Percentiles rank a stretch among this genome's conserved stretches.
Evolutionary conservation across 1,139 yeast genomes (phyloP).

Genomic region (Taphrina flavorubra): DNA sequence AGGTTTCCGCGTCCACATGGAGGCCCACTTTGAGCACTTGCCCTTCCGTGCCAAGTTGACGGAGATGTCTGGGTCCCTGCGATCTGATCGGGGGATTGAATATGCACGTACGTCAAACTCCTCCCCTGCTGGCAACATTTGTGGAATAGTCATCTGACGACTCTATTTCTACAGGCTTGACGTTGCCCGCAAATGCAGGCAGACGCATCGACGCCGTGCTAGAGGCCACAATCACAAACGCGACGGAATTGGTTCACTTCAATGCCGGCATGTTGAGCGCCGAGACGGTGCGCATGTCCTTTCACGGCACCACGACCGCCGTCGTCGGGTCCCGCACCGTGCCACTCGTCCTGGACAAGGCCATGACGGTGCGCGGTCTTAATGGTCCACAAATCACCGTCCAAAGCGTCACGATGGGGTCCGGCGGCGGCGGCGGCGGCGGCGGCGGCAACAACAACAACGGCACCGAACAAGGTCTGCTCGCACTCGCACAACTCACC

Average conservation of each 20-base stretch:
- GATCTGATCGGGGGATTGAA: slow-evolving; percentile 7
- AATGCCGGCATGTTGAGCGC: not conserved
- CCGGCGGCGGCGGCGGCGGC: no score
- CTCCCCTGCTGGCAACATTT: no score
- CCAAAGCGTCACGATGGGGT: not conserved
- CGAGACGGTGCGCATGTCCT: not conserved
- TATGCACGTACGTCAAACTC: slow-evolving; percentile 9
- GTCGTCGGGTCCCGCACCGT: not conserved
- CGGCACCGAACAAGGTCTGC: not conserved
- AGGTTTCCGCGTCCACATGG: slow-evolving; percentile 11
- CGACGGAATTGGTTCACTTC: slow-evolving; percentile 8
- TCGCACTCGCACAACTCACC: not conserved
- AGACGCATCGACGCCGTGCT: not conserved
- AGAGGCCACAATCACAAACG: slow-evolving; percentile 4
- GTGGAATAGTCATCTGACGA: no score
- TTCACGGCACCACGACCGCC: slow-evolving; percentile 6
- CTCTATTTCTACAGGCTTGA: not conserved
- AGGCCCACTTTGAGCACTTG: not conserved
- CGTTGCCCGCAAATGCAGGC: slow-evolving; percentile 1
- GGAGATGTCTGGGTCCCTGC: not conserved
- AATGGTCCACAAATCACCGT: slow-evolving; percentile 12
- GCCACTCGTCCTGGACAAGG: slow-evolving; percentile 1
- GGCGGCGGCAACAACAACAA: not conserved
- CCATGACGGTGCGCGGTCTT: not conserved
- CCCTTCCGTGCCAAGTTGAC: not conserved